Conservation (phyloP, 2,329 filamentous ascomycete species). For the Tolypocladium ovalisporum region DNA sequence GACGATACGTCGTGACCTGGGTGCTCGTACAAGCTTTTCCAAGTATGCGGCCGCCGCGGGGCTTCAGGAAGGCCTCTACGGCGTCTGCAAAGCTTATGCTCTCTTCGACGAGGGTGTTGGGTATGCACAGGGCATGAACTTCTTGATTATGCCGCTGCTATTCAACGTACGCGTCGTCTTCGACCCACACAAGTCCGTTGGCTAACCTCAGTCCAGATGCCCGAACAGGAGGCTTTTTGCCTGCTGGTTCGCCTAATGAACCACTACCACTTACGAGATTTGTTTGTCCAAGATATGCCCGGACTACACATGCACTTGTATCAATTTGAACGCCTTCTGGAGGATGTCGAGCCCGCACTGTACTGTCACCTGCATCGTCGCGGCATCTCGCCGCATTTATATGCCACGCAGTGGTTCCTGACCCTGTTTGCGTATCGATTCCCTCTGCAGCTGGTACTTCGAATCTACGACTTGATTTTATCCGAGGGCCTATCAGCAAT, state of each 20-base stretch:
- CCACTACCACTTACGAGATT: conserved; percentile 82
- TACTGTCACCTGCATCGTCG: conserved; percentile 88
- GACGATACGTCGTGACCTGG: conserved; percentile 79
- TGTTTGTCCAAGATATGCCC: conserved; percentile 94
- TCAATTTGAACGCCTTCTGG: conserved; percentile 86
- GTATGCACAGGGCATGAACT: conserved; percentile 98
- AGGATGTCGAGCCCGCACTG: conserved; percentile 86
- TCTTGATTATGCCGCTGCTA: conserved; percentile 88
- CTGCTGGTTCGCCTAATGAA: conserved; percentile 92
- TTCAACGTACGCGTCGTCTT: conserved; percentile 60
- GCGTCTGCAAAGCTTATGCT: conserved; percentile 94
- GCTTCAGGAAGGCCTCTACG: conserved; percentile 87
- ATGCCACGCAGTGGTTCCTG: conserved; percentile 97
- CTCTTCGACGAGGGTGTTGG: conserved; percentile 90
- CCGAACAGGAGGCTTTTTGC: conserved; percentile 93
- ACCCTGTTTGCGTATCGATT: conserved; percentile 98
- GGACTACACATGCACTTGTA: conserved; percentile 88
- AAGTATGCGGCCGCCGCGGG: conserved; percentile 89
- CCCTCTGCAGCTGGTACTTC: conserved; percentile 86
- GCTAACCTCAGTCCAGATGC: conserved; percentile 51
- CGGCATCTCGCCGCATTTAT: conserved; percentile 81
- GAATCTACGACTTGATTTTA: conserved; percentile 91
- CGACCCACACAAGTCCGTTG: neutral
- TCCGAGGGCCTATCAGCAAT: conserved; percentile 90
- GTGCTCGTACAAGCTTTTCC: conserved; percentile 87